These are phyloP conservation scores for Aphanomyces euteiches DNA, from an alignment of 352 stramenopile genomes.

Conservation along the genomic window DNA sequence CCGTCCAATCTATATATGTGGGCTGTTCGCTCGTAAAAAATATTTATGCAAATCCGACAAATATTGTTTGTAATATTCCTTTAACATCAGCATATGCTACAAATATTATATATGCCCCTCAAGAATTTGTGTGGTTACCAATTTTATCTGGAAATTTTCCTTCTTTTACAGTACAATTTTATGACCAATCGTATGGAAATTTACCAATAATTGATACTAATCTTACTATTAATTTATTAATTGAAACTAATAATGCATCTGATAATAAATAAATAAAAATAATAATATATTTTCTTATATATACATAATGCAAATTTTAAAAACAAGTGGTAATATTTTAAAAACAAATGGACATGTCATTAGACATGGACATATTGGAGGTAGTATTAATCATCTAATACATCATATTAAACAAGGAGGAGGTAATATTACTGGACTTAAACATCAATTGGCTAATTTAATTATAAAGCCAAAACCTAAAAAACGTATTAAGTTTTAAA, in stretches of 20 bases:
- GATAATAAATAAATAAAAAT: not conserved
- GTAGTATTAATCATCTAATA: constrained; percentile 6
- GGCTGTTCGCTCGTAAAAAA: too few relatives aligned
- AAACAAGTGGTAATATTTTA: not conserved
- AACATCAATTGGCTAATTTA: constrained; percentile 1
- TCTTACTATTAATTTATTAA: not conserved
- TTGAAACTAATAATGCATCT: not conserved
- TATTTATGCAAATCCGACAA: constrained; percentile 9
- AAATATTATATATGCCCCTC: not conserved
- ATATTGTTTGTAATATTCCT: constrained; percentile 1
- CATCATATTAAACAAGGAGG: not conserved
- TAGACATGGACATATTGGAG: not conserved
- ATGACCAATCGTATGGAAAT: not conserved
- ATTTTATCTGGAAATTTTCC: not conserved
- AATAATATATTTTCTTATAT: not conserved
- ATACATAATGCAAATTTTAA: constrained; percentile 11
- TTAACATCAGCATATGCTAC: constrained; percentile 2
- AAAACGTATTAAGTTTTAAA: not conserved
- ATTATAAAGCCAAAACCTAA: not conserved
- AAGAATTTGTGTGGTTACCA: not conserved
- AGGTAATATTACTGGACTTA: not conserved
- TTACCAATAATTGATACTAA: not conserved
- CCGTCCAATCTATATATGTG: too few relatives aligned
- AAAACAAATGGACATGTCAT: not conserved
- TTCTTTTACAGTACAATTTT: not conserved